Base-by-base conservation (phyloP, 768 basidiomycete species). In the Infundibulicybe gibba region DNA sequence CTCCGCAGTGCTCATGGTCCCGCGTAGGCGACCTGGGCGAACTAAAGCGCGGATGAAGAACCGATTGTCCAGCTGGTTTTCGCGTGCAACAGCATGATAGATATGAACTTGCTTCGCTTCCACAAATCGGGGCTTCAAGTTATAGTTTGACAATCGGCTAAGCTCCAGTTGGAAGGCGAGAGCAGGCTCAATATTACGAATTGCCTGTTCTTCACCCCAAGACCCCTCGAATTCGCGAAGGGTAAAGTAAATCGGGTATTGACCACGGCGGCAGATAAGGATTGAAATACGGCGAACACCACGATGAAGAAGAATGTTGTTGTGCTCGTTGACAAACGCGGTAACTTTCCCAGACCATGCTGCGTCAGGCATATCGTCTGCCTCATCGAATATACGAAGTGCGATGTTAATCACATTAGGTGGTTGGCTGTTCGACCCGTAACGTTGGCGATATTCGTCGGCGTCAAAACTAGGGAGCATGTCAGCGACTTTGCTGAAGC, bases 71-170 rank as follows among this genome's bases (percentile, higher is more conserved):
- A 97, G 81, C 54, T 95, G 89, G 69, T 98, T 98, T 72, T 97
- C 97, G 49, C 83, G 80, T 30, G 94, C 94, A 43, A 95, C 81
- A 39, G 88, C 94, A 58, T 95, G 93, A 69, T 99, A 98, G 59
- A 99, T 90, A 69, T 98, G 97, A 41, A 98, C 90, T 68, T 98
- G 95, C 63, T 95, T 89, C 69, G 91, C 89, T 69, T 98, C 94
- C 40, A 93, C 92, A 62, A 94, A 94, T 71, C 86, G 85, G n/a
- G 97, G 95, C 34, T 82, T 89, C 62, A 99, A 79, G 64, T 94
- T 93, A 74, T 97, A 98, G 75, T 94, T 90, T 13, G 94, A 95
- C 47, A 99, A 79, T 40, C 97, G 92, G 65, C 87, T 90, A 50
- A 99, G 85, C 63, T 99, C 97, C 43, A 99, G 78, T 68, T 98